A percentile compares a stretch with the other conserved stretches of the same genome.
phyloP scores from a whole-genome alignment of 2,329 filamentous ascomycete genomes.

The Epichloe sibirici region DNA sequence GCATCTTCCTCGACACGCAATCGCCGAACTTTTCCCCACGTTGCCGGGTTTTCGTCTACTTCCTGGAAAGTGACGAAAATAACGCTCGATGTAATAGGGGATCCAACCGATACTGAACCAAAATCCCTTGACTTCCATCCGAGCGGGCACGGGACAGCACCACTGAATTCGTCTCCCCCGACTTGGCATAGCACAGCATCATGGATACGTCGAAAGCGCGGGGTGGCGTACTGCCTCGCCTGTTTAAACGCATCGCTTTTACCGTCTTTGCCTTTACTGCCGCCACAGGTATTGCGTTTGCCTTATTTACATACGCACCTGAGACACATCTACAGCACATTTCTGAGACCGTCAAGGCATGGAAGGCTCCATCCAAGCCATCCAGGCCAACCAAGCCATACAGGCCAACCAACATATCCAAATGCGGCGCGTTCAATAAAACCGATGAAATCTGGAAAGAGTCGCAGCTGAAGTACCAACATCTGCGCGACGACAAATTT shows the following conservation, averaged over 20 bases:
- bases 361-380: background rate
- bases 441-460: constrained; percentile 11
- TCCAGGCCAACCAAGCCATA: background rate
- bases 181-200: background rate
- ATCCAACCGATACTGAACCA: too few species aligned
- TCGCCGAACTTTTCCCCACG: too few species aligned
- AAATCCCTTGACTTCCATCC: too few species aligned
- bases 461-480: constrained; percentile 13
- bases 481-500: constrained; percentile 18
- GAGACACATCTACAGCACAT: constrained; percentile 2
- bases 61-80: too few species aligned
- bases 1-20: too few species aligned
- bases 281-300: background rate
- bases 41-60: too few species aligned
- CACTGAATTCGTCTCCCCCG: too few species aligned
- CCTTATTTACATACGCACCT: background rate
- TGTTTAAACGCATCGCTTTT: constrained; percentile 2
- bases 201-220: constrained; percentile 3
- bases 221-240: background rate
- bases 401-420: background rate
- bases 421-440: constrained; percentile 1
- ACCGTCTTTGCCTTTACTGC: constrained; percentile 1
- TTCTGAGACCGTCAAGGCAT: background rate
- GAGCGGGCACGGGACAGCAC: too few species aligned
- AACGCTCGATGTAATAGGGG: too few species aligned